phyloP scores from a whole-genome alignment of 1,139 yeast species.

The Blastobotrys proliferans region DNA sequence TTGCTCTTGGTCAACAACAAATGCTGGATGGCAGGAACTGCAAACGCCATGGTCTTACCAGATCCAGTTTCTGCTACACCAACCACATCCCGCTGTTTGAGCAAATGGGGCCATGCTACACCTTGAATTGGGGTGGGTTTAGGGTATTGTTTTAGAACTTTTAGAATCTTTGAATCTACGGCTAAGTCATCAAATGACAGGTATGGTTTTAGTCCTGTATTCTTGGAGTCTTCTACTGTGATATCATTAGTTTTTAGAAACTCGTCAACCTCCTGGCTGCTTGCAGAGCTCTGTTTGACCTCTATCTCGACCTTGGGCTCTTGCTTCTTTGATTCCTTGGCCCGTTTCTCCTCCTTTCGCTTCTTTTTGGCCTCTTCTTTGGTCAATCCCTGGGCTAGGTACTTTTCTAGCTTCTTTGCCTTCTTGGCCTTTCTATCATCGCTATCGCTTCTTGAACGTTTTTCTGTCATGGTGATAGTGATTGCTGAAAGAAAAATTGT shows the following conservation, averaged over 20 bases:
- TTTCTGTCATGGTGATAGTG: slow-evolving; percentile 6
- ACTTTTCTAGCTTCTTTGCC: slow-evolving; percentile 19
- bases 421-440: slow-evolving; percentile 16
- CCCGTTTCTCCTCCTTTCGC: slow-evolving; percentile 25
- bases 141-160: slow-evolving; percentile 66
- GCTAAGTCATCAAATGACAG: slow-evolving; percentile 61
- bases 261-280: slow-evolving; percentile 46
- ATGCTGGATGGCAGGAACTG: slow-evolving; percentile 91
- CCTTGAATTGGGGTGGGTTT: slow-evolving; percentile 96
- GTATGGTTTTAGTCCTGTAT: slow-evolving; percentile 56
- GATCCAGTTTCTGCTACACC: slow-evolving; percentile 99
- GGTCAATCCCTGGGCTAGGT: slow-evolving; percentile 21
- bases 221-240: slow-evolving; percentile 65
- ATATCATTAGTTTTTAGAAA: slow-evolving; percentile 73
- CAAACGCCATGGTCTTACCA: slow-evolving; percentile 92
- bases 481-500: slow-evolving; percentile 5
- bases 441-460: slow-evolving; percentile 10
- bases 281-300: slow-evolving; percentile 38
- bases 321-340: slow-evolving; percentile 38
- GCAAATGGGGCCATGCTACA: slow-evolving; percentile 92
- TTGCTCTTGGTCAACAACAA: slow-evolving; percentile 34
- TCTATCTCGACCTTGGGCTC: slow-evolving; percentile 39
- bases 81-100: slow-evolving; percentile 78
- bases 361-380: slow-evolving; percentile 25
- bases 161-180: slow-evolving; percentile 53